Evolutionary conservation across 2,329 filamentous ascomycete genomes (phyloP).

Genomic region (Alternaria arbusti): DNA sequence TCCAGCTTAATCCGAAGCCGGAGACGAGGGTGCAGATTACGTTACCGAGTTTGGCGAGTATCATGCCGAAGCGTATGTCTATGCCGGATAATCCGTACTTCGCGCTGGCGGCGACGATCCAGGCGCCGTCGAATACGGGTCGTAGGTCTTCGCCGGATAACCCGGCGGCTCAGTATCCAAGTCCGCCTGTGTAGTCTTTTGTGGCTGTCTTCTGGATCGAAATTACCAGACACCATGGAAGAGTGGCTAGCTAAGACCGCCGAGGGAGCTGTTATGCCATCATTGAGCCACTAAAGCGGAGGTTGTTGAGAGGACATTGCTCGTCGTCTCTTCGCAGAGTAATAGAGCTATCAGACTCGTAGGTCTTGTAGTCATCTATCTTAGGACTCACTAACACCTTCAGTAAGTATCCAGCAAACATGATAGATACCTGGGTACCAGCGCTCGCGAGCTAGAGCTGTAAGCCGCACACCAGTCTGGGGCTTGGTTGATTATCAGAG

Average conservation of each 20-base stretch:
- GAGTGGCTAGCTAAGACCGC: no score
- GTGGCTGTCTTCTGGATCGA: neutral
- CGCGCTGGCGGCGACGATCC: neutral
- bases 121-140: neutral
- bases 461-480: neutral
- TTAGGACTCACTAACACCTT: neutral
- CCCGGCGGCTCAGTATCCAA: neutral
- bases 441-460: neutral
- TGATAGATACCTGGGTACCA: neutral
- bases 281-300: rapidly evolving
- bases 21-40: neutral
- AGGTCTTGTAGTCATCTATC: neutral
- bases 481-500: no score
- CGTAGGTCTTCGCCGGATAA: neutral
- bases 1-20: constrained; percentile 16
- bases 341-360: neutral
- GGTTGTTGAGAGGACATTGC: neutral
- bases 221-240: neutral
- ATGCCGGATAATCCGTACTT: neutral
- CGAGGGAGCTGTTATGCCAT: neutral
- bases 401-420: neutral
- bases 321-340: neutral
- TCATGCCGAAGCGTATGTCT: neutral
- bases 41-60: neutral
- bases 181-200: neutral